phyloP scores from a whole-genome alignment of 2,329 filamentous ascomycete species.

The Pseudogymnoascus sp. region DNA sequence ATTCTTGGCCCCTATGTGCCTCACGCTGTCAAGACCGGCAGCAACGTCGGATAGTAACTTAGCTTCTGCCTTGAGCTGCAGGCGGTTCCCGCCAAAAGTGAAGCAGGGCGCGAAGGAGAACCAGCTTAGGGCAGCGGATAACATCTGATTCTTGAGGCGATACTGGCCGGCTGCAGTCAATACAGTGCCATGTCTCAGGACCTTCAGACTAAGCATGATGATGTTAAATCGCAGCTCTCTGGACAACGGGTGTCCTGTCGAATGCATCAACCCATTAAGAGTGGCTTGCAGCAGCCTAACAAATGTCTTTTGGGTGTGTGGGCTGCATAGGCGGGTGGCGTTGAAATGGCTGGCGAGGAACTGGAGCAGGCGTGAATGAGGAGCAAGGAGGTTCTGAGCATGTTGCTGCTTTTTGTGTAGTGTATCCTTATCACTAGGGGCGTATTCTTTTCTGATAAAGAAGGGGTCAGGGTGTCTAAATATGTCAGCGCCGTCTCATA shows the following conservation, averaged over 20 bases:
- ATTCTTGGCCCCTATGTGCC: slow-evolving; percentile 45
- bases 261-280: slow-evolving; percentile 59
- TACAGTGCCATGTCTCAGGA: slow-evolving; percentile 66
- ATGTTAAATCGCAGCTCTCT: slow-evolving; percentile 89
- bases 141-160: slow-evolving; percentile 79
- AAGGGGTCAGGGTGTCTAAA: slow-evolving; percentile 73
- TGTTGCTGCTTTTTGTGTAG: slow-evolving; percentile 69
- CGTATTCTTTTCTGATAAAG: slow-evolving; percentile 84
- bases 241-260: slow-evolving; percentile 74
- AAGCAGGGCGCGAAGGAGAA: slow-evolving; percentile 77
- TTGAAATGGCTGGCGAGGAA: slow-evolving; percentile 95
- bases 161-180: slow-evolving; percentile 60
- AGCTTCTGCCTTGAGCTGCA: slow-evolving; percentile 90
- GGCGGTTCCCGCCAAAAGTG: slow-evolving; percentile 90
- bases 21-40: slow-evolving; percentile 55
- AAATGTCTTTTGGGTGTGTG: slow-evolving; percentile 75
- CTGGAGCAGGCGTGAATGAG: slow-evolving; percentile 77
- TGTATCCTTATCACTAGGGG: slow-evolving; percentile 74
- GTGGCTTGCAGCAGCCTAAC: slow-evolving; percentile 74
- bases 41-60: slow-evolving; percentile 72
- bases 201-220: slow-evolving; percentile 71
- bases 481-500: slow-evolving; percentile 26
- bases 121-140: slow-evolving; percentile 84
- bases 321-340: slow-evolving; percentile 77
- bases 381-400: slow-evolving; percentile 76